A percentile compares a stretch with the other conserved stretches of the same genome.
Conservation (phyloP, 345 rosid species). For the Boechera stricta region DNA sequence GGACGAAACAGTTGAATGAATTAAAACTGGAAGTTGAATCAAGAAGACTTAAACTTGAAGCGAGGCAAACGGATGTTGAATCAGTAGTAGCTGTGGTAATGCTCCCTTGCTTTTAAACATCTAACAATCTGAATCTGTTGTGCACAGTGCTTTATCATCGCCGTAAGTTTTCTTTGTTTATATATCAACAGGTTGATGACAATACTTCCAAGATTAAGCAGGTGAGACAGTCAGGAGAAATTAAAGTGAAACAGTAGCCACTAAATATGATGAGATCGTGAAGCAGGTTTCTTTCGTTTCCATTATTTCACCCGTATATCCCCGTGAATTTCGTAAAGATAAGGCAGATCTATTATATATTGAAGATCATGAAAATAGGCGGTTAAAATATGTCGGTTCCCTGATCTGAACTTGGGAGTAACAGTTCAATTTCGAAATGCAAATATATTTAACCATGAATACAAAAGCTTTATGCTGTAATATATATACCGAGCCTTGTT, state of each 20-base stretch:
- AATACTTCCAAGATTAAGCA: conserved; percentile 56
- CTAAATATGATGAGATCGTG: conserved; percentile 66
- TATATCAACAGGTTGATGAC: conserved; percentile 66
- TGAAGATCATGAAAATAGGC: not conserved
- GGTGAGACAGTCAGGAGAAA: conserved; percentile 66
- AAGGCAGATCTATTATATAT: not conserved
- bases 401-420: not conserved
- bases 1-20: conserved; percentile 54
- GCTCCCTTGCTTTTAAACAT: not conserved
- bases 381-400: not conserved
- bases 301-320: not conserved
- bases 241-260: conserved; percentile 55
- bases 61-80: conserved; percentile 77
- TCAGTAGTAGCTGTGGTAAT: conserved; percentile 70
- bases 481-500: not conserved
- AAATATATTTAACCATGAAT: not conserved
- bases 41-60: conserved; percentile 65
- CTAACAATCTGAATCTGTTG: not conserved
- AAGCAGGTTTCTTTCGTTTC: conserved; percentile 59
- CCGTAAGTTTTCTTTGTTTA: conserved; percentile 14
- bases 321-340: not conserved
- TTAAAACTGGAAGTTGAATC: conserved; percentile 67
- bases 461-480: not conserved
- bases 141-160: not conserved
- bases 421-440: not conserved